These are phyloP conservation scores for Schwanniomyces sp. DNA, from an alignment of 805 yeast species.

Conservation along the genomic window DNA sequence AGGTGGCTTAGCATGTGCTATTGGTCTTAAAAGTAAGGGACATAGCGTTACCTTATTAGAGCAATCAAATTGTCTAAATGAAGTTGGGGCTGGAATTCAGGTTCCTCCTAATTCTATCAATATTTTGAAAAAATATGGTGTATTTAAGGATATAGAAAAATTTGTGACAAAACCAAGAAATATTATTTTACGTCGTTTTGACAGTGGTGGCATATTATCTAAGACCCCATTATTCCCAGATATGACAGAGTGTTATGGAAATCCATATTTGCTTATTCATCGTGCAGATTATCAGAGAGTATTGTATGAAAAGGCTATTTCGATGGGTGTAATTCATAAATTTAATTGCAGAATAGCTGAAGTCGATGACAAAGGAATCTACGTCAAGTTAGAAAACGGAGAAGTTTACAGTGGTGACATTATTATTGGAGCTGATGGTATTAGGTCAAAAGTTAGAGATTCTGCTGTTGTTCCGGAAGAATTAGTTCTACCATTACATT, in stretches of 20 bases:
- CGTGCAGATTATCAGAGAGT: slow-evolving; percentile 25
- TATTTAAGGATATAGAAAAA: slow-evolving; percentile 9
- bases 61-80: slow-evolving; percentile 21
- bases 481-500: slow-evolving; percentile 15
- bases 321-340: slow-evolving; percentile 15
- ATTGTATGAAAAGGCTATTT: slow-evolving; percentile 16
- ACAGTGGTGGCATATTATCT: slow-evolving; percentile 18
- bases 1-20: slow-evolving; percentile 29
- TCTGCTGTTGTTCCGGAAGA: slow-evolving; percentile 17
- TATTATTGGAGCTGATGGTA: slow-evolving; percentile 26
- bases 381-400: slow-evolving; percentile 14
- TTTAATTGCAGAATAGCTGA: slow-evolving; percentile 13
- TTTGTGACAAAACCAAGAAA: slow-evolving; percentile 14
- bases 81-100: slow-evolving; percentile 34
- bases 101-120: slow-evolving; percentile 26
- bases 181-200: slow-evolving; percentile 11
- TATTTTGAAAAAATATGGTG: slow-evolving; percentile 19
- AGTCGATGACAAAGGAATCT: slow-evolving; percentile 15
- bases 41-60: slow-evolving; percentile 24
- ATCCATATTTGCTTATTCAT: slow-evolving; percentile 22
- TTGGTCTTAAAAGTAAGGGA: slow-evolving; percentile 21
- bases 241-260: slow-evolving; percentile 12
- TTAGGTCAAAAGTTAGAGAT: slow-evolving; percentile 19
- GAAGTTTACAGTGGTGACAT: slow-evolving; percentile 16
- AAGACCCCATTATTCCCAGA: slow-evolving; percentile 16